A percentile compares a stretch with the other conserved stretches of the same genome.
phyloP scores from a whole-genome alignment of 768 basidiomycete genomes.

The Exidia glandulosa region DNA sequence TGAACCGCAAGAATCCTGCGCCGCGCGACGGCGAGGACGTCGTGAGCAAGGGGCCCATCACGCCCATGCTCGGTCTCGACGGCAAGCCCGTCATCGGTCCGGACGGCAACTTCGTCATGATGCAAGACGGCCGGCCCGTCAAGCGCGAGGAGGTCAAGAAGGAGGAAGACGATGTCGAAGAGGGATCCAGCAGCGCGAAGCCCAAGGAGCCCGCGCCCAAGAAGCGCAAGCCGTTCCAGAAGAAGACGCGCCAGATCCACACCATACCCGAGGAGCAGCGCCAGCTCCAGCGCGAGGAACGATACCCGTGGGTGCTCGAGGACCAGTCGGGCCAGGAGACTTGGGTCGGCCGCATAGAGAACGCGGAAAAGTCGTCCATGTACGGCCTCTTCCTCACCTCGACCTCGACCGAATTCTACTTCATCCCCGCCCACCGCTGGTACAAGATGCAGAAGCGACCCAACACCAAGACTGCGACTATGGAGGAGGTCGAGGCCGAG shows the following conservation, averaged over 20 bases:
- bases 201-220: conserved; percentile 26
- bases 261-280: conserved; percentile 67
- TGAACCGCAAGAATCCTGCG: conserved; percentile 76
- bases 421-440: conserved; percentile 81
- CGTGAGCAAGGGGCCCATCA: conserved; percentile 22
- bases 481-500: conserved; percentile 56
- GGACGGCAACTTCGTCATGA: conserved; percentile 72
- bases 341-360: conserved; percentile 79
- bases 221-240: conserved; percentile 61
- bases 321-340: conserved; percentile 58
- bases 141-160: conserved; percentile 18
- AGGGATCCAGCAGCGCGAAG: conserved; percentile 24
- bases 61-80: conserved; percentile 70
- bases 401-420: conserved; percentile 73
- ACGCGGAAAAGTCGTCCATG: conserved; percentile 55
- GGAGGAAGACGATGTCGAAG: conserved; percentile 9
- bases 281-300: conserved; percentile 73
- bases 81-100: conserved; percentile 73
- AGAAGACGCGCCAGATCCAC: conserved; percentile 76
- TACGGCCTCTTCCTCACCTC: conserved; percentile 61
- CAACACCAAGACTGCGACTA: conserved; percentile 52
- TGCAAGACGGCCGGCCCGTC: conserved; percentile 52
- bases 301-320: conserved; percentile 89
- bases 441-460: conserved; percentile 87
- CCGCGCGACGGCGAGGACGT: conserved; percentile 28